Conservation (phyloP, 768 basidiomycete species). For the Lentinula aciculospora region DNA sequence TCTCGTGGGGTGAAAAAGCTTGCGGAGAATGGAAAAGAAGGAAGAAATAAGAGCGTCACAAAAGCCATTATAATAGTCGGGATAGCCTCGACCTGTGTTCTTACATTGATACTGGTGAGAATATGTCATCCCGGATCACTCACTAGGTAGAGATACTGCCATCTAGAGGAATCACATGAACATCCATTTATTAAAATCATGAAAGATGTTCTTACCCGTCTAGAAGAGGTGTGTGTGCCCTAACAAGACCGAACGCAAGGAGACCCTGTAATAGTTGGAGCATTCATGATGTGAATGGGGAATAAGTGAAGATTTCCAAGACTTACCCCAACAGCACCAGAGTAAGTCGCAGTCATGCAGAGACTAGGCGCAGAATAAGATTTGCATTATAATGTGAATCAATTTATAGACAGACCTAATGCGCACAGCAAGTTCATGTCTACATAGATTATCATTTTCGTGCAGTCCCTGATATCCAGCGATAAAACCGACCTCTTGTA, state of each 20-base stretch:
- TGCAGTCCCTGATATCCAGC: too few relatives aligned
- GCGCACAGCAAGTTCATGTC: conserved; percentile 44
- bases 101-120: neutral
- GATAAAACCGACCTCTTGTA: conserved; percentile 22
- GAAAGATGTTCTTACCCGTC: conserved; percentile 23
- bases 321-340: conserved; percentile 47
- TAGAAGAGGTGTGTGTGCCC: conserved; percentile 39
- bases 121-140: neutral
- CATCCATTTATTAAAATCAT: neutral
- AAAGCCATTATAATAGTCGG: conserved; percentile 49
- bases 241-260: conserved; percentile 50
- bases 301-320: neutral
- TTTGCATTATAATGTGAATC: too few relatives aligned
- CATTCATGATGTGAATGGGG: neutral
- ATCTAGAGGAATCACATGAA: conserved; percentile 22
- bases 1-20: conserved; percentile 47
- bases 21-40: conserved; percentile 51
- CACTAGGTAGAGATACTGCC: conserved; percentile 57
- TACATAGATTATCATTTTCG: conserved; percentile 7
- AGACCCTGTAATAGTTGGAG: conserved; percentile 33
- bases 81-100: conserved; percentile 45
- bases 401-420: conserved; percentile 30
- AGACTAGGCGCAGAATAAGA: conserved; percentile 24
- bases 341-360: conserved; percentile 53
- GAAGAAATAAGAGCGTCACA: conserved; percentile 42